Conservation (phyloP, 805 yeast genomes). For the Starmerella scarabaei region DNA sequence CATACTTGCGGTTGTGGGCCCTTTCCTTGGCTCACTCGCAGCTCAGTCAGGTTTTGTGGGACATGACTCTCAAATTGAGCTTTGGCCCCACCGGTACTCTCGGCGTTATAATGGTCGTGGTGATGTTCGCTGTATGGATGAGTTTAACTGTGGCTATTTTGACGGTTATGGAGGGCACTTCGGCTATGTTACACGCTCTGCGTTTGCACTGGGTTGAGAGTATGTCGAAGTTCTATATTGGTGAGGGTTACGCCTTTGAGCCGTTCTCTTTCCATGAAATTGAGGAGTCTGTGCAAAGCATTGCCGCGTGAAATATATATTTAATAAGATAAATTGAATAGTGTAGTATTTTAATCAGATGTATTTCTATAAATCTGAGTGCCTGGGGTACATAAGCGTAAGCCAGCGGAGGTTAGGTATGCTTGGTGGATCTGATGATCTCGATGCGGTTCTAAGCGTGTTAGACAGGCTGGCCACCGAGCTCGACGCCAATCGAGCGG, state of each 20-base stretch:
- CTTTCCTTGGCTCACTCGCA: slow-evolving; percentile 93
- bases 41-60: slow-evolving; percentile 84
- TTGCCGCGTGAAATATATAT: not conserved
- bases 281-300: not conserved
- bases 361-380: too few relatives aligned
- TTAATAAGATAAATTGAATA: too few relatives aligned
- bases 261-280: slow-evolving; percentile 58
- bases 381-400: too few relatives aligned
- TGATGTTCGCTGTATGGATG: slow-evolving; percentile 91
- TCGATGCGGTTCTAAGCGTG: slow-evolving; percentile 20
- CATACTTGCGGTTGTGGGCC: slow-evolving; percentile 94
- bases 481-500: slow-evolving; percentile 18
- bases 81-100: slow-evolving; percentile 52
- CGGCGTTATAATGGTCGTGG: slow-evolving; percentile 60
- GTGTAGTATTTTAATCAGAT: too few relatives aligned
- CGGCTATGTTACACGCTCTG: slow-evolving; percentile 94
- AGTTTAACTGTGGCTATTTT: slow-evolving; percentile 77
- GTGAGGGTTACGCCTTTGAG: slow-evolving; percentile 82
- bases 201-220: slow-evolving; percentile 99
- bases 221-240: slow-evolving; percentile 95
- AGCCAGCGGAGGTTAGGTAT: too few relatives aligned
- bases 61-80: slow-evolving; percentile 80
- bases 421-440: slow-evolving; percentile 22
- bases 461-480: slow-evolving; percentile 19
- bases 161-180: slow-evolving; percentile 96